Evolutionary conservation across 139 green algal species (phyloP), one percentile per base, ranked within the genome.

Genomic region (Closterium sp.): DNA sequence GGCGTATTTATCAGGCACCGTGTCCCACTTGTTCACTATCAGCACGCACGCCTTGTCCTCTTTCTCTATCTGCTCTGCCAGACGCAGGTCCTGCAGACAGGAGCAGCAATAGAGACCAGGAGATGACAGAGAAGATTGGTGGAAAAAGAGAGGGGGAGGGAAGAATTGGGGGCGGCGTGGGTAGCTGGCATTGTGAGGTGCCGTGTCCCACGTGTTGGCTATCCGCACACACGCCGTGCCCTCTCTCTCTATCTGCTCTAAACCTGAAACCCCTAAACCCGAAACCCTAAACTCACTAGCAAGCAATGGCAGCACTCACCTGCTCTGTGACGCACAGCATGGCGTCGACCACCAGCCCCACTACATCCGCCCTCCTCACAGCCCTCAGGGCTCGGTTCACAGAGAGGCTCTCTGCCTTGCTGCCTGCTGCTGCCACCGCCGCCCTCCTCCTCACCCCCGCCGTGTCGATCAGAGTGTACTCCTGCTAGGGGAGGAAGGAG

Each of bases 21-120:
- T 93, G 93, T 99, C 98, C 98, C 97, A 99, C 95, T 99, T 99
- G 96, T 99, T 99, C 21, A 99, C 95, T 2, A 98, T 97, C 10
- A 99, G 90, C 88, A 99, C 97, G 87, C 97, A 97, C 8, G 97
- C 97, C 35, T 96, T 95, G 36, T 97, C 97, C 93, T 98, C 97
- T 10, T 93, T 34, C 38, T 93, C 91, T 9, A 96, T 93, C 7
- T 87, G 94, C 85, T 96, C 93, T 2, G 91, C 95, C 38, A 97
- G 91, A 0, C 94, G 92, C 92, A 96, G 97, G 90, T 97, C 96
- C 95, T 97, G 91, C 19, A 3, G 25, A 7, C n/a, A n/a, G n/a
- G n/a, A n/a, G n/a, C n/a, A n/a, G n/a, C n/a, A n/a, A n/a, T n/a
- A n/a, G n/a, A n/a, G n/a, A n/a, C n/a, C n/a, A n/a, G n/a, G n/a